Percentiles rank a stretch among this genome's conserved stretches.
Evolutionary conservation across 306 rosid genomes (phyloP).

Genomic region (Malus orientalis): DNA sequence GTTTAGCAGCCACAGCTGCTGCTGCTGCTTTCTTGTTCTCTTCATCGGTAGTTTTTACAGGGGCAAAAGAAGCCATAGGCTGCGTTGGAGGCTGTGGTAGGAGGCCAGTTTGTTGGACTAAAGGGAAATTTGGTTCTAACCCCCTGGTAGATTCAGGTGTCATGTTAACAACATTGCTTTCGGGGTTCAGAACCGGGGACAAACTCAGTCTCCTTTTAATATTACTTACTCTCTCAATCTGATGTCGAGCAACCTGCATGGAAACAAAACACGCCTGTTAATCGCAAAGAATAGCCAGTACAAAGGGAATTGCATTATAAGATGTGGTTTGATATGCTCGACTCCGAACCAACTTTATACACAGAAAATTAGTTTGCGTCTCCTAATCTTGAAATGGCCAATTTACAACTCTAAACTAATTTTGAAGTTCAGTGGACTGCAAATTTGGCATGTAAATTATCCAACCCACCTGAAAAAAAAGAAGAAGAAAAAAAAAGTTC

Average conservation of each 20-base stretch:
- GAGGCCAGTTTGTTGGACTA: conserved; percentile 32
- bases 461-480: no score
- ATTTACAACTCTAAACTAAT: no score
- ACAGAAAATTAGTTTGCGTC: neutral
- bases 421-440: no score
- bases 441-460: no score
- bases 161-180: conserved; percentile 13
- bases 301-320: neutral
- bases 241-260: conserved; percentile 58
- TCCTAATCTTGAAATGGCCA: neutral
- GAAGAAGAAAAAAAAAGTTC: no score
- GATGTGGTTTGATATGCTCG: neutral
- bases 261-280: neutral
- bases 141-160: conserved; percentile 33
- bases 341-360: neutral
- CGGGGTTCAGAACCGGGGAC: conserved; percentile 6
- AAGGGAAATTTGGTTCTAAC: conserved; percentile 33
- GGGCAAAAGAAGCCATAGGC: conserved; percentile 38
- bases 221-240: conserved; percentile 49
- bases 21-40: conserved; percentile 78
- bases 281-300: neutral
- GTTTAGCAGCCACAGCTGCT: conserved; percentile 87
- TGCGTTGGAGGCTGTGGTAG: conserved; percentile 38
- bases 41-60: conserved; percentile 56
- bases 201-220: conserved; percentile 40